Base-by-base conservation (phyloP, 139 green algal species). In the Yamagishiella unicocca region DNA sequence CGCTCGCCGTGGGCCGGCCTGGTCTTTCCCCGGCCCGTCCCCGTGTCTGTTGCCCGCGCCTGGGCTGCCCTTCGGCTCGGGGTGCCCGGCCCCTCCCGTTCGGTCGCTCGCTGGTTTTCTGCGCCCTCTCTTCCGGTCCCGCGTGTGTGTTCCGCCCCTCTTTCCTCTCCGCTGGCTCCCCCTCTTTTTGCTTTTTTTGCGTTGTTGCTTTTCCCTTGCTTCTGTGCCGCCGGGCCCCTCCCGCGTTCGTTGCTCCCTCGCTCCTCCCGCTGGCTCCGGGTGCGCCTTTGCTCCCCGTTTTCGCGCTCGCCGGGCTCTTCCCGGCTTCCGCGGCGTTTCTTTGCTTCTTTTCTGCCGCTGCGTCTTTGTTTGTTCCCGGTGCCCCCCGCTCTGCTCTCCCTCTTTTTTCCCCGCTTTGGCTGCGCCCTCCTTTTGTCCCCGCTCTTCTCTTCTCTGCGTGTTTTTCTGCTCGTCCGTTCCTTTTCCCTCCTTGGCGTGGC, bases 31-130 rank as follows among this genome's bases (percentile, higher is more conserved):
- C 95, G 89, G 94, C 90, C 90, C 85, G 91, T 91, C 95, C 91
- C 81, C 68, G 93, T 89, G 85, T 91, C 77, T 94, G 90, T 96
- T 66, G 92, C 86, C 94, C 93, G 91, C 93, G 85, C 82, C 87
- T 90, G 67, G 85, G 93, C 94, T 94, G 93, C 95, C 76, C 83
- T 92, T 62, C 93, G 87, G 79, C n/a, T 91, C 94, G 92, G 89
- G 90, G 93, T 95, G 93, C 95, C 94, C 95, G 86, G 92, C 92
- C 89, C 93, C 93, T 93, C 90, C 82, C 95, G 93, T 92, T 87
- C 84, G 89, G 90, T 90, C 58, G 93, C 17, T 95, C 94, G 92
- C 93, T 94, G 88, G 92, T 95, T 95, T 89, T 93, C 87, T 88
- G 58, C 90, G 92, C 94, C 93, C 93, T 91, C 38, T 92, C 90